Conservation (phyloP, 2,329 filamentous ascomycete genomes). For the Leptographium radiaticola region DNA sequence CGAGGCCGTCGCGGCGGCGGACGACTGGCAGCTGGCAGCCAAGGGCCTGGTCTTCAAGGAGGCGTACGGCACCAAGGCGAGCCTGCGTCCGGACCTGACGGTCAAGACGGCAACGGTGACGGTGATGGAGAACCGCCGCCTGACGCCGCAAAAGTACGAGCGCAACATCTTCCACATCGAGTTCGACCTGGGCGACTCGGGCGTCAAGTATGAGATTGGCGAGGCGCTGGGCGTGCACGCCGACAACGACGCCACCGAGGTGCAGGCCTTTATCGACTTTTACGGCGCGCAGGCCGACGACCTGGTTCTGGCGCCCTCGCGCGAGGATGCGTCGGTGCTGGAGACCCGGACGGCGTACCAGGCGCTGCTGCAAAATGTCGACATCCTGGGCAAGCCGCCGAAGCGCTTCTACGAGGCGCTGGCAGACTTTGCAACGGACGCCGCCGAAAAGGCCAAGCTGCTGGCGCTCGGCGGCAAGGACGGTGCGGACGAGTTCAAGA, state of each 20-base stretch:
- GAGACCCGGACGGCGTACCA: slow-evolving; percentile 92
- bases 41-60: slow-evolving; percentile 91
- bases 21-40: slow-evolving; percentile 71
- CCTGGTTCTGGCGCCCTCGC: slow-evolving; percentile 80
- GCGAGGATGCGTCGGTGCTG: slow-evolving; percentile 58
- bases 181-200: slow-evolving; percentile 85
- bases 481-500: slow-evolving; percentile 83
- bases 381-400: slow-evolving; percentile 91
- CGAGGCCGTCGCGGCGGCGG: slow-evolving; percentile 52
- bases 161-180: slow-evolving; percentile 99
- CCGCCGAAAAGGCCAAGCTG: slow-evolving; percentile 70
- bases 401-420: slow-evolving; percentile 97
- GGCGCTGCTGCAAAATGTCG: slow-evolving; percentile 79
- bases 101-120: slow-evolving; percentile 78
- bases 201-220: slow-evolving; percentile 90
- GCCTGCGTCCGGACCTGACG: slow-evolving; percentile 71
- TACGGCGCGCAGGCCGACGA: slow-evolving; percentile 76
- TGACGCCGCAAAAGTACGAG: slow-evolving; percentile 81
- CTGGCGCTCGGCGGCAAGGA: slow-evolving; percentile 63
- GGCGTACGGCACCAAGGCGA: slow-evolving; percentile 62
- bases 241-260: slow-evolving; percentile 72
- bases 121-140: slow-evolving; percentile 88
- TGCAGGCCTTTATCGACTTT: slow-evolving; percentile 75
- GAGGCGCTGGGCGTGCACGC: slow-evolving; percentile 94
- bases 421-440: slow-evolving; percentile 72